These are phyloP conservation scores for Pseudoscleropodium purum DNA, from an alignment of 225 moss, liverwort and hornwort species.

Conservation along the genomic window DNA sequence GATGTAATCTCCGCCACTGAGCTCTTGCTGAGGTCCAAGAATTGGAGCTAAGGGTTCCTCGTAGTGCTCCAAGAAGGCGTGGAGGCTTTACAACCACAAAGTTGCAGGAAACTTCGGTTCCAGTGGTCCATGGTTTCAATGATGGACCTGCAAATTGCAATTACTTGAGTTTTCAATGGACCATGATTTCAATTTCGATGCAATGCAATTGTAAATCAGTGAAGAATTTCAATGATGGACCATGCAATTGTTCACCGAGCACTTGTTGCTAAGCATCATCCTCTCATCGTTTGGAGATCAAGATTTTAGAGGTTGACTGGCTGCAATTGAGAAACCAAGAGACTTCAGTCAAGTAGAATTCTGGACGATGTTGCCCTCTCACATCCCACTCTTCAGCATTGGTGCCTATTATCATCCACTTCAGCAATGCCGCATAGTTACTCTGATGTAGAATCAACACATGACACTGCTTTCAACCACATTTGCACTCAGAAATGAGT, in stretches of 20 bases:
- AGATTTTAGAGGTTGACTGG: neutral
- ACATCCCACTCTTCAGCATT: neutral
- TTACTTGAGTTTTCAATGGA: neutral
- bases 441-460: no score
- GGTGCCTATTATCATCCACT: neutral
- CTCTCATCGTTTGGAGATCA: neutral
- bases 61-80: neutral
- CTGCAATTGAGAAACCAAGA: conserved; percentile 10
- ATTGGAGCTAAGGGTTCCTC: neutral
- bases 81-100: neutral
- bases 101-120: neutral
- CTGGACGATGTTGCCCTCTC: neutral
- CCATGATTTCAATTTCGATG: neutral
- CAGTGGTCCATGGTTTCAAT: neutral
- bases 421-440: neutral
- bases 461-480: neutral
- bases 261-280: neutral
- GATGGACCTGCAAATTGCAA: neutral
- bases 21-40: neutral
- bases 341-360: neutral
- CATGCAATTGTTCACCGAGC: neutral
- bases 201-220: neutral
- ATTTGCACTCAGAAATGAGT: accelerated
- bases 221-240: neutral
- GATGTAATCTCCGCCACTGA: neutral